Evolutionary conservation across 2,329 filamentous ascomycete genomes (phyloP).

Genomic region (Pezicula carpinea): DNA sequence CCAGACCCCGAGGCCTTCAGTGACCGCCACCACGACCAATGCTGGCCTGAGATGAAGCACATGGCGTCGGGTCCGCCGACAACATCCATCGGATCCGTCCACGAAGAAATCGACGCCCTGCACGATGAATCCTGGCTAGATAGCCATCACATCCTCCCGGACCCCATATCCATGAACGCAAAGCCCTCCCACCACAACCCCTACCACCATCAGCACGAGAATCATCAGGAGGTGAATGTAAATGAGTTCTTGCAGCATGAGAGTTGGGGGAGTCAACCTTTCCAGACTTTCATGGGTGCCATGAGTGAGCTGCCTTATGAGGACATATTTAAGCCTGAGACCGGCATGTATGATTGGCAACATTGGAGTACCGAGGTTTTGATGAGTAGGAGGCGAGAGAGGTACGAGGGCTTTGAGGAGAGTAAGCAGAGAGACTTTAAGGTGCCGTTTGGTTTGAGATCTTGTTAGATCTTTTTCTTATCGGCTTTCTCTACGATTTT

Average conservation of each 20-base stretch:
- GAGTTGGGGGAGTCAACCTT: slow-evolving; percentile 23
- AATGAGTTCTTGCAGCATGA: slow-evolving; percentile 22
- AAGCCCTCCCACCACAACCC: too few species aligned
- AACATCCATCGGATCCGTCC: slow-evolving; percentile 4
- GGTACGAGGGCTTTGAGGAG: slow-evolving; percentile 20
- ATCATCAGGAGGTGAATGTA: slow-evolving; percentile 4
- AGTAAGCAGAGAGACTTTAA: slow-evolving; percentile 1
- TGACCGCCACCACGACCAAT: neutral
- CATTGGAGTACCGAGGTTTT: slow-evolving; percentile 25
- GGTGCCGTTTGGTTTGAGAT: neutral
- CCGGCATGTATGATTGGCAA: slow-evolving; percentile 26
- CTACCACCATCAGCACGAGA: slow-evolving; percentile 10
- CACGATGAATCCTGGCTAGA: slow-evolving; percentile 26
- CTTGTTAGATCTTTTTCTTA: neutral
- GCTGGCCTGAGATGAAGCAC: slow-evolving; percentile 2
- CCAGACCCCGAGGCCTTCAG: neutral
- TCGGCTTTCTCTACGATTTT: too few species aligned
- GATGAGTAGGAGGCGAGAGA: slow-evolving; percentile 24
- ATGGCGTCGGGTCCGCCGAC: neutral
- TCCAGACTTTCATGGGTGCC: slow-evolving; percentile 29
- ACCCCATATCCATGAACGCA: slow-evolving; percentile 6
- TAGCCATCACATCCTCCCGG: slow-evolving; percentile 16
- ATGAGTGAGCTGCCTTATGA: slow-evolving; percentile 26
- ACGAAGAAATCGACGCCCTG: slow-evolving; percentile 23
- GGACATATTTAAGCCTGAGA: slow-evolving; percentile 27